Evolutionary conservation across 129 eudicot genomes (phyloP).

Genomic region (Centaurea solstitialis): DNA sequence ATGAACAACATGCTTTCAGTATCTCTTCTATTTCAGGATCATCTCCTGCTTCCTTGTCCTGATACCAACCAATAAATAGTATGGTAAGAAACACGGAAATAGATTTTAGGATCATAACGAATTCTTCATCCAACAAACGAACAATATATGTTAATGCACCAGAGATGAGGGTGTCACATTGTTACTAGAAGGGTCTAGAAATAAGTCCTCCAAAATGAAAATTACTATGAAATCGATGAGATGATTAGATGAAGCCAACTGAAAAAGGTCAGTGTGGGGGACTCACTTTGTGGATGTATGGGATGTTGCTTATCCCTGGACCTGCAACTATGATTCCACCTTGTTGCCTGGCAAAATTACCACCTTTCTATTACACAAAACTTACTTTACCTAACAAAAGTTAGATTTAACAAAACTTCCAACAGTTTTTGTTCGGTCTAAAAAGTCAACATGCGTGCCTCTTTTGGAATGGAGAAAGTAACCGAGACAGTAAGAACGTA

Average conservation of each 20-base stretch:
- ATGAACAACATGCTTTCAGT: slow-evolving; percentile 71
- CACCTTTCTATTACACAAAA: background rate
- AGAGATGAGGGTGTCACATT: background rate
- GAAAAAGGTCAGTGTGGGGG: background rate
- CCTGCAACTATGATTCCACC: slow-evolving; percentile 97
- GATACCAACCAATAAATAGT: background rate
- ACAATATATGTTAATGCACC: background rate
- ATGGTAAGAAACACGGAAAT: slow-evolving; percentile 7
- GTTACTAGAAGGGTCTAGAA: background rate
- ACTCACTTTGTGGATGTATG: slow-evolving; percentile 88
- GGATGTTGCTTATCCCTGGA: slow-evolving; percentile 89
- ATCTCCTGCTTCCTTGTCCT: slow-evolving; percentile 99
- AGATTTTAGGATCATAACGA: background rate
- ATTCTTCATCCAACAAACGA: background rate
- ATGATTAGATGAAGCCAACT: background rate
- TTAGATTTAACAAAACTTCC: background rate
- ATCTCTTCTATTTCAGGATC: slow-evolving; percentile 83
- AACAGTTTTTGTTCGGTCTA: background rate
- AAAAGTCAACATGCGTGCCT: background rate
- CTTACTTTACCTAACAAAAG: background rate
- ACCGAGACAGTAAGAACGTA: slow-evolving; percentile 28
- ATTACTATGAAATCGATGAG: background rate
- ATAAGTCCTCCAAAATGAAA: background rate
- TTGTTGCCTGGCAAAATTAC: slow-evolving; percentile 72
- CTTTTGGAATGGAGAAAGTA: background rate